A percentile compares a stretch with the other conserved stretches of the same genome.
Conservation (phyloP, 2,329 filamentous ascomycete genomes). For the Cladosporium velox region DNA sequence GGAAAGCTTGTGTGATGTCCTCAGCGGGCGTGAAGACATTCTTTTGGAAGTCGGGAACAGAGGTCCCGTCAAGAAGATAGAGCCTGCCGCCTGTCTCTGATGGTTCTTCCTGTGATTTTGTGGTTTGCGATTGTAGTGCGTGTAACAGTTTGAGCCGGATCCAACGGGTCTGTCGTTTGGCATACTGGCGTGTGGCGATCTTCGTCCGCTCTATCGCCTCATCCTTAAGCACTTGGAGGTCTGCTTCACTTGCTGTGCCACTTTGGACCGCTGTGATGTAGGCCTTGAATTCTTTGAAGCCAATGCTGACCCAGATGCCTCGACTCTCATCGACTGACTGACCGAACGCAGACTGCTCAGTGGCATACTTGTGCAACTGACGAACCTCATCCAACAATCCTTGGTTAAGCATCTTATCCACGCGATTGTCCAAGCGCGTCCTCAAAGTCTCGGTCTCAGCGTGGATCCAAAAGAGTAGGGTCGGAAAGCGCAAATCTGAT, state of each 20-base stretch:
- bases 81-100: constrained; percentile 53
- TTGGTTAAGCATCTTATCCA: constrained; percentile 77
- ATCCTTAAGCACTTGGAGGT: constrained; percentile 58
- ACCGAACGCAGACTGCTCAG: constrained; percentile 44
- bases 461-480: constrained; percentile 86
- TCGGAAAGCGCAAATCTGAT: constrained; percentile 51
- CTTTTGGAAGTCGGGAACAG: constrained; percentile 61
- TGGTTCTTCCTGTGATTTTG: not conserved
- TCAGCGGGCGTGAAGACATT: constrained; percentile 68
- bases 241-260: constrained; percentile 35
- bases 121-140: not conserved
- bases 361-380: constrained; percentile 52
- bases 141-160: constrained; percentile 71
- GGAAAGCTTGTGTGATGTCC: constrained; percentile 63
- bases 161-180: constrained; percentile 81
- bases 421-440: constrained; percentile 70
- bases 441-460: constrained; percentile 69
- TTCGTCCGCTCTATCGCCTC: constrained; percentile 74
- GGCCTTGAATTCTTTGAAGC: constrained; percentile 84
- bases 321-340: constrained; percentile 66
- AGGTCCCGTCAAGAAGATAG: constrained; percentile 79
- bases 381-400: constrained; percentile 66
- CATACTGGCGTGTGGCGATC: constrained; percentile 82
- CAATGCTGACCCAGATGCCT: constrained; percentile 96
- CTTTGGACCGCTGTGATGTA: constrained; percentile 56